Evolutionary conservation across 1,139 yeast genomes (phyloP).

Genomic region (Kodamaea sp.): DNA sequence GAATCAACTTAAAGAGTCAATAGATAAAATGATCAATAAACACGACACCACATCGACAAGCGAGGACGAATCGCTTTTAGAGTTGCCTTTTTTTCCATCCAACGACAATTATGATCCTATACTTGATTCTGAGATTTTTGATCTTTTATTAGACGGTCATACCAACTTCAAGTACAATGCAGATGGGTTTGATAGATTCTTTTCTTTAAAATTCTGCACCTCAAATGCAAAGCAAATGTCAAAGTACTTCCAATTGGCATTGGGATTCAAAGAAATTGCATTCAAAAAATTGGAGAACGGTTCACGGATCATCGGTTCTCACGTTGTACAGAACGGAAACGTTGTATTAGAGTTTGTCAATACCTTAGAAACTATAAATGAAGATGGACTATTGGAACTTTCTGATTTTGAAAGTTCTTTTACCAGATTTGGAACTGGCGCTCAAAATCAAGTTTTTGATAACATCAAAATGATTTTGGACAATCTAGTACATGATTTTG

Average conservation of each 20-base stretch:
- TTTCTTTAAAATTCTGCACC: conserved; percentile 41
- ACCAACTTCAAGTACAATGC: conserved; percentile 18
- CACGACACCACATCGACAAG: no score
- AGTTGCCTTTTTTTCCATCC: conserved; percentile 24
- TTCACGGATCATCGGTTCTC: conserved; percentile 51
- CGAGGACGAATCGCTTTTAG: conserved; percentile 2
- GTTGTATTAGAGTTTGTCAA: conserved; percentile 48
- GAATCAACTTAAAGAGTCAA: no score
- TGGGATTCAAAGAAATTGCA: conserved; percentile 66
- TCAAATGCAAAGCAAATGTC: conserved; percentile 70
- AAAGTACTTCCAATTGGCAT: conserved; percentile 45
- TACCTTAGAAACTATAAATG: conserved; percentile 22
- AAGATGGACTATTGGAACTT: conserved; percentile 14
- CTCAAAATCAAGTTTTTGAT: conserved; percentile 19
- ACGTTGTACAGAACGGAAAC: conserved; percentile 59
- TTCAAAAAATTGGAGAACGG: conserved; percentile 68
- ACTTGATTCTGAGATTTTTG: conserved; percentile 14
- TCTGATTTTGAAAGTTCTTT: conserved; percentile 9
- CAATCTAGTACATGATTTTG: no score
- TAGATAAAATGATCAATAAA: no score
- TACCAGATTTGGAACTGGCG: conserved; percentile 15
- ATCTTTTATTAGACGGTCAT: conserved; percentile 24
- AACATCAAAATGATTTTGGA: conserved; percentile 13
- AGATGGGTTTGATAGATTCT: conserved; percentile 35
- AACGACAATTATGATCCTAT: conserved; percentile 17